A percentile compares a stretch with the other conserved stretches of the same genome.
Conservation (phyloP, 352 stramenopile genomes). For the Phytophthora pisi region DNA sequence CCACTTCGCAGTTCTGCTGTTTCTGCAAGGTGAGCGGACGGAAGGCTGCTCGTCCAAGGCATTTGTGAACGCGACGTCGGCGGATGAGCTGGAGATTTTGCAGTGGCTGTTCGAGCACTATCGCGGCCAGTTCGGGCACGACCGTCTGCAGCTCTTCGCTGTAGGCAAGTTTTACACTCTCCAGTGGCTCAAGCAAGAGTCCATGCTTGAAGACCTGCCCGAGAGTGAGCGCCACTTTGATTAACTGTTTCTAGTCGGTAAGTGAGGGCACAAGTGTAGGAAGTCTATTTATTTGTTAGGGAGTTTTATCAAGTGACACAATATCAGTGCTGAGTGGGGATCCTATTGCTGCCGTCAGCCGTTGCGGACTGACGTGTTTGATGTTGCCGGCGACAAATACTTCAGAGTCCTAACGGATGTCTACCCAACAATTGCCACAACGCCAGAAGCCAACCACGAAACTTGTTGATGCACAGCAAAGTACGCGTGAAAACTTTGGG, state of each 20-base stretch:
- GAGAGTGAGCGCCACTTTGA: conserved; percentile 35
- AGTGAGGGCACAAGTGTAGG: conserved; percentile 22
- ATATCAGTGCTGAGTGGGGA: conserved; percentile 19
- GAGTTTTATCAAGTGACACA: conserved; percentile 31
- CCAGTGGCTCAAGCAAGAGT: conserved; percentile 39
- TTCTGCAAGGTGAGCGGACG: conserved; percentile 28
- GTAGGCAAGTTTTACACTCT: conserved; percentile 46
- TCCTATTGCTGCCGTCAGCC: not conserved
- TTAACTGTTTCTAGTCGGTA: conserved; percentile 31
- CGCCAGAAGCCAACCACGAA: not conserved
- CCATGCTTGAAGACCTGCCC: conserved; percentile 24
- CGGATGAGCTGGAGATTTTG: conserved; percentile 43
- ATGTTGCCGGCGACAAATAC: not conserved
- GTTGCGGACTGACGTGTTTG: not conserved
- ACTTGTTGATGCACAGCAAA: not conserved
- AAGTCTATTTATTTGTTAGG: conserved; percentile 41
- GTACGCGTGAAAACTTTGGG: not conserved
- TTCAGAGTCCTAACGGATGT: not conserved
- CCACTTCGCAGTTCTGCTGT: conserved; percentile 46
- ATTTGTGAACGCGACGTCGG: conserved; percentile 42
- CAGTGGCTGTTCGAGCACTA: conserved; percentile 47
- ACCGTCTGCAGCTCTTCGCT: conserved; percentile 41
- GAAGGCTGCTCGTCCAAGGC: conserved; percentile 31
- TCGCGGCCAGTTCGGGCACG: conserved; percentile 27
- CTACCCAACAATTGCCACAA: too few relatives aligned